These are phyloP conservation scores for Fusarium liriodendri DNA, from an alignment of 2,329 filamentous ascomycete genomes.

Conservation along the genomic window DNA sequence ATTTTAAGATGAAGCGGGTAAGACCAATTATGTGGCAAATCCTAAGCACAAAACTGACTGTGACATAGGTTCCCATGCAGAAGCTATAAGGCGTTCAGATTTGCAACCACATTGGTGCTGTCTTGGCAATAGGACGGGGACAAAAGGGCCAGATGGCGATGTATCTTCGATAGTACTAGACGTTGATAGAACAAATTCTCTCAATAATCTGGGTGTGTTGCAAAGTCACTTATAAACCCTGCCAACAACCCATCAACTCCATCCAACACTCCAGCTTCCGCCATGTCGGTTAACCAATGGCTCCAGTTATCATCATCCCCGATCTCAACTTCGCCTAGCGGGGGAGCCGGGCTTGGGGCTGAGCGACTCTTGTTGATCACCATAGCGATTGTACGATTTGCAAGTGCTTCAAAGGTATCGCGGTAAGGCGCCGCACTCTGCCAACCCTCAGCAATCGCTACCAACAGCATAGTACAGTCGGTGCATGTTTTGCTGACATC, in stretches of 20 bases:
- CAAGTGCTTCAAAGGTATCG: constrained; percentile 48
- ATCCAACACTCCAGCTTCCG: not conserved
- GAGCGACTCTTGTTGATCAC: not conserved
- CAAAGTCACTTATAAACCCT: not conserved
- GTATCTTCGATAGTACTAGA: too few species aligned
- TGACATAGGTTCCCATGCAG: not conserved
- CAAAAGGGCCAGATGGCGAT: too few species aligned
- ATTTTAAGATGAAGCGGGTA: not conserved
- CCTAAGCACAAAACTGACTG: too few species aligned
- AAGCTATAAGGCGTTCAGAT: not conserved
- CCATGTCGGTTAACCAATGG: not conserved
- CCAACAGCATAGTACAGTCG: constrained; percentile 46
- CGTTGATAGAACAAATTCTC: too few species aligned
- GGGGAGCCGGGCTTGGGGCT: not conserved
- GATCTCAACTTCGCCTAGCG: not conserved
- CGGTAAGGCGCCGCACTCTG: constrained; percentile 45
- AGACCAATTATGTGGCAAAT: too few species aligned
- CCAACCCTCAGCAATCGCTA: constrained; percentile 48
- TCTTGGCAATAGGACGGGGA: too few species aligned
- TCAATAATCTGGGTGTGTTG: not conserved
- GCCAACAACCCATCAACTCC: constrained; percentile 1
- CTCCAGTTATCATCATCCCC: not conserved
- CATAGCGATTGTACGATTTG: not conserved
- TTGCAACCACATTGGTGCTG: too few species aligned
- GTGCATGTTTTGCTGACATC: constrained; percentile 44